Base-by-base conservation (phyloP, 192 early-diverging fungal genomes). In the Pilaira anomala region DNA sequence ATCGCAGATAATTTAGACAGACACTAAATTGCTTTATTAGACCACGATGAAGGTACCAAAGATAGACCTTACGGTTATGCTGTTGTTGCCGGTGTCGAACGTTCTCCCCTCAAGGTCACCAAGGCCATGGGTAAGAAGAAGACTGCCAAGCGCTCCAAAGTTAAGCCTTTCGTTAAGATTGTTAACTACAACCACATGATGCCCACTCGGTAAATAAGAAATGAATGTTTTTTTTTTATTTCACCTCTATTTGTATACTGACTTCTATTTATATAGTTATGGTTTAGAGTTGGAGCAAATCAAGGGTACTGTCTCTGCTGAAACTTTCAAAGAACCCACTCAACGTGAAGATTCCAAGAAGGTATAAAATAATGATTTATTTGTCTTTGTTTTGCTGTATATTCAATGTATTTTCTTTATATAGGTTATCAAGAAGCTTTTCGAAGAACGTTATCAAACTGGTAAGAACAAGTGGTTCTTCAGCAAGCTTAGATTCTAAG, bases 401-500 rank as follows among this genome's bases (percentile, higher is more conserved):
- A 49, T 33, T 49, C 25, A 49, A 2, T 54, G 0, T 51, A 9
- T 40, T 45, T 19, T 16, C 9, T 5, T 8, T 42, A 2, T 41
- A 18, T 29, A 71, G 71, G 87, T 87, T 74, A 83, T 99, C 81
- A 96, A 92, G 85, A 91, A 89, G 86, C 83, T 92, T 66, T 93
- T 99, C 74, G 87, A 98, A 87, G 93, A 97, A 83, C 88, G 94
- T 77, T 95, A 98, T 87, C 87, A 91, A 76, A 83, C 85, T 72
- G 97, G 97, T 81, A 99, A 98, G 91, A 98, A 97, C 91, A 94
- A 94, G 88, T 99, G 97, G 97, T 99, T 99, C 93, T 99, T 99
- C 86, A 89, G 90, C 83, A 99, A 99, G 89, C 92, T 99, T 68
- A 85, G 90, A 73, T 93, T 93, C 87, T 93, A 89, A 91, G 57